Evolutionary conservation across 805 yeast genomes (phyloP).

Genomic region (Soucietia sequanensis): DNA sequence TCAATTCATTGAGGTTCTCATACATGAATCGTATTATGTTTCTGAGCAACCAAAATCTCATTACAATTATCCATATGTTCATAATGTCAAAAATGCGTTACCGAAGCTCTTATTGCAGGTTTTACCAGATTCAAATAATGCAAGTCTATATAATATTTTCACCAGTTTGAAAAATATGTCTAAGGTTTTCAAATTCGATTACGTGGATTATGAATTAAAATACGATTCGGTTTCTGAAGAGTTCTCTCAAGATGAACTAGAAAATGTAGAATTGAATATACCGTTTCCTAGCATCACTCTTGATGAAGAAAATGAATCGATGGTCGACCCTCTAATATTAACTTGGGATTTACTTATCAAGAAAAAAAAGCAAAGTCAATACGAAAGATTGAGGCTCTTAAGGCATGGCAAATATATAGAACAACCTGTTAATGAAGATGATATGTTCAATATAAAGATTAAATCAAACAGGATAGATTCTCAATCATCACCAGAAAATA

Average conservation of each 20-base stretch:
- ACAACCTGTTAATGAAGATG: slow-evolving; percentile 24
- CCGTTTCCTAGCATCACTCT: slow-evolving; percentile 34
- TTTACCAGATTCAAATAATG: slow-evolving; percentile 35
- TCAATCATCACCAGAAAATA: slow-evolving; percentile 4
- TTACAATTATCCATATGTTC: slow-evolving; percentile 39
- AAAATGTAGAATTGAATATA: slow-evolving; percentile 25
- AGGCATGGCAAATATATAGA: slow-evolving; percentile 24
- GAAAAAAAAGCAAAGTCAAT: slow-evolving; percentile 51
- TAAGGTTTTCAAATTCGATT: slow-evolving; percentile 31
- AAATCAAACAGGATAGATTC: slow-evolving; percentile 15
- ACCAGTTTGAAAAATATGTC: slow-evolving; percentile 36
- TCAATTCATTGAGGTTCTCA: slow-evolving; percentile 66
- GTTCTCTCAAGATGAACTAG: slow-evolving; percentile 36
- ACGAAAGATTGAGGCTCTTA: slow-evolving; percentile 45
- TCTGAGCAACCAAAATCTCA: slow-evolving; percentile 34
- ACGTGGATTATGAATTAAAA: slow-evolving; percentile 19
- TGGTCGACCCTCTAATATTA: slow-evolving; percentile 27
- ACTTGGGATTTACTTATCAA: slow-evolving; percentile 49
- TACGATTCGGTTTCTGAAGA: slow-evolving; percentile 28
- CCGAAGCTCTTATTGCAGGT: slow-evolving; percentile 34
- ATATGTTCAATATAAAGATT: slow-evolving; percentile 23
- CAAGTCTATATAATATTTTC: slow-evolving; percentile 37
- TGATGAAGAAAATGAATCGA: slow-evolving; percentile 18
- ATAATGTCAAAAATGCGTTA: slow-evolving; percentile 27
- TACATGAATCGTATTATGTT: slow-evolving; percentile 34